phyloP scores from a whole-genome alignment of 139 green algal genomes.

The Tetraselmis chui region DNA sequence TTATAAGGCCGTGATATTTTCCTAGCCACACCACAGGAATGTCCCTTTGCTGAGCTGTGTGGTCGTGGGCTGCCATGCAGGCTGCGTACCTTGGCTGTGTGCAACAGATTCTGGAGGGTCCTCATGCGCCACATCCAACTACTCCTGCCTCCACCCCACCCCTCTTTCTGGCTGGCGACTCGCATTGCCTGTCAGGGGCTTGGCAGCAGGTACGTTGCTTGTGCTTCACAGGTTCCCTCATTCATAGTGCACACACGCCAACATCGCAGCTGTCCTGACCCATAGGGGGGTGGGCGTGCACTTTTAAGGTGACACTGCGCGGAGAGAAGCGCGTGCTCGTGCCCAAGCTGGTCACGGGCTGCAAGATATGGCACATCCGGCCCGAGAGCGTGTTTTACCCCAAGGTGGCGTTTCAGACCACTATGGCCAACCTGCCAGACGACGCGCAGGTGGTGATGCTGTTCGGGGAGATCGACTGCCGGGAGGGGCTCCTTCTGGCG shows the following conservation, averaged over 20 bases:
- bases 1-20: no score
- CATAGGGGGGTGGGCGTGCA: no score
- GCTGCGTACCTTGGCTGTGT: conserved; percentile 71
- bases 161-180: conserved; percentile 55
- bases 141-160: background rate
- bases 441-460: conserved; percentile 50
- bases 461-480: conserved; percentile 81
- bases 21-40: no score
- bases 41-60: background rate
- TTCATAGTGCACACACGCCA: no score
- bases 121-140: background rate
- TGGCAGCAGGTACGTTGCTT: conserved; percentile 17
- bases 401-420: conserved; percentile 43
- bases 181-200: conserved; percentile 58
- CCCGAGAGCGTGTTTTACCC: conserved; percentile 54
- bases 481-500: conserved; percentile 70
- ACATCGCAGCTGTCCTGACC: no score
- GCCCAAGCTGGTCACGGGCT: conserved; percentile 62
- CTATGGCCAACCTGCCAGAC: conserved; percentile 31
- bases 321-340: conserved; percentile 40
- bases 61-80: background rate
- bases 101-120: conserved; percentile 38
- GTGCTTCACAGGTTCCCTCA: no score
- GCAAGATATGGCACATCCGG: conserved; percentile 78
- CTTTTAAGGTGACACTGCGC: conserved; percentile 31